Evolutionary conservation across 2,329 filamentous ascomycete species (phyloP).

Genomic region (Colletotrichum lindemuthianum): DNA sequence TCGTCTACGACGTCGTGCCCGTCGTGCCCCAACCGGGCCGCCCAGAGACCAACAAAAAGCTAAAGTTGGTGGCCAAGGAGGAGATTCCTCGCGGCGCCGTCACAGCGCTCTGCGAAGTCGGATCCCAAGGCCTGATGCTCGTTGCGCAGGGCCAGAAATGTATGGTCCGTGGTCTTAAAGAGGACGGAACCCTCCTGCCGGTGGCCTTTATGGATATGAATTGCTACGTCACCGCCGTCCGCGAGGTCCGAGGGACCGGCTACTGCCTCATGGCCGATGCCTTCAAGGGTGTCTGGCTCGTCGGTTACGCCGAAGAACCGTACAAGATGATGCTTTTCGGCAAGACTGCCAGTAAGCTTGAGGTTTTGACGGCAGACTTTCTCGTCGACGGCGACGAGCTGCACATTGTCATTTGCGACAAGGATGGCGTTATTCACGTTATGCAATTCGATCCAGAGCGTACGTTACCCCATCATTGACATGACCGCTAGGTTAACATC

Average conservation of each 20-base stretch:
- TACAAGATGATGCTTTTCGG: conserved; percentile 95
- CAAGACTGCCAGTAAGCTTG: conserved; percentile 82
- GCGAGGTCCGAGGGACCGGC: conserved; percentile 84
- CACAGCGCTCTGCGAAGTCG: conserved; percentile 85
- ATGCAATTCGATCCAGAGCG: conserved; percentile 95
- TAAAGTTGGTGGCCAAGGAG: conserved; percentile 89
- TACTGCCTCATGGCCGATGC: conserved; percentile 90
- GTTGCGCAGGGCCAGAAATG: conserved; percentile 96
- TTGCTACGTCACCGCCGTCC: conserved; percentile 88
- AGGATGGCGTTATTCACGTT: conserved; percentile 86
- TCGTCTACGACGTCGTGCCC: conserved; percentile 90
- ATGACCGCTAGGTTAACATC: too few species aligned
- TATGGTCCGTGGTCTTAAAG: conserved; percentile 95
- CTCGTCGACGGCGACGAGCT: conserved; percentile 86
- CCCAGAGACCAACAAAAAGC: conserved; percentile 84
- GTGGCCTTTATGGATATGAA: conserved; percentile 99
- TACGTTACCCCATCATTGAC: conserved; percentile 47
- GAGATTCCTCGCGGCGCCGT: conserved; percentile 92
- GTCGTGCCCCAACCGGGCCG: conserved; percentile 90
- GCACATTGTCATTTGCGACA: conserved; percentile 84
- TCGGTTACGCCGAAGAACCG: conserved; percentile 95
- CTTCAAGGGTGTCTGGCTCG: conserved; percentile 95
- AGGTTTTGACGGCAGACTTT: conserved; percentile 86
- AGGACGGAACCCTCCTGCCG: conserved; percentile 90
- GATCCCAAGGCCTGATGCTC: conserved; percentile 87